Base-by-base conservation (phyloP, 2,329 filamentous ascomycete species). In the Pseudogymnoascus destructans region DNA sequence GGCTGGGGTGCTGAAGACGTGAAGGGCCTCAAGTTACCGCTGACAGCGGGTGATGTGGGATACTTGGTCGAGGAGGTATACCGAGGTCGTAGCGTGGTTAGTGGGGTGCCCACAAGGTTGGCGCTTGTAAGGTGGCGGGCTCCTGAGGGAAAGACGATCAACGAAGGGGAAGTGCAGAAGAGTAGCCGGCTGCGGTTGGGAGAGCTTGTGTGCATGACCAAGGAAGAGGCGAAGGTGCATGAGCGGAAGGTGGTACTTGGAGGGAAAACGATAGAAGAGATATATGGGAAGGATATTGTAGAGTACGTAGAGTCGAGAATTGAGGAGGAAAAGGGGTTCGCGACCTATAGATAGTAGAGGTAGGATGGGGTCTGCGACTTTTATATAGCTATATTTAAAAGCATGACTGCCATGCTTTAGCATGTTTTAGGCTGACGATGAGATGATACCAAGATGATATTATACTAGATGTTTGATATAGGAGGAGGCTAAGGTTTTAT, bases 31-130 rank as follows among this genome's bases (percentile, higher is more conserved):
- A 89, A 89, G 62, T 76, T 93, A 0, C 88, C 90, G 0, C 70
- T 97, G 60, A 91, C 82, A 0, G 77, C 81, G 33, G 84, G 85
- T 30, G 93, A 98, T 69, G 81, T 95, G 11, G 86, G 87, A 1
- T 97, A 95, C 70, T 71, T 97, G 2, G 78, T 92, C 0, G 93
- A 98, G 66, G 93, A 98, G 67, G 81, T 96, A 2, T 98, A 85
- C 71, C 80, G 82, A 46, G 90, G 89, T 3, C 84, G 86, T 59
- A 97, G 92, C 67, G 84, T 81, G 11, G 75, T 98, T 55, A 95
- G 86, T 15, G 89, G 89, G 0, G 76, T 97, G 19, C 76, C 87
- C 0, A 95, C 87, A 0, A 79, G 90, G 59, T 75, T 97, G 3
- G 81, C 84, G 1, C 74, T 98, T n/a, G 79, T 87, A 13, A 78